These are phyloP conservation scores for Xerocomus amazonicus DNA, from an alignment of 1,284 basidiomycete species.

Conservation along the genomic window DNA sequence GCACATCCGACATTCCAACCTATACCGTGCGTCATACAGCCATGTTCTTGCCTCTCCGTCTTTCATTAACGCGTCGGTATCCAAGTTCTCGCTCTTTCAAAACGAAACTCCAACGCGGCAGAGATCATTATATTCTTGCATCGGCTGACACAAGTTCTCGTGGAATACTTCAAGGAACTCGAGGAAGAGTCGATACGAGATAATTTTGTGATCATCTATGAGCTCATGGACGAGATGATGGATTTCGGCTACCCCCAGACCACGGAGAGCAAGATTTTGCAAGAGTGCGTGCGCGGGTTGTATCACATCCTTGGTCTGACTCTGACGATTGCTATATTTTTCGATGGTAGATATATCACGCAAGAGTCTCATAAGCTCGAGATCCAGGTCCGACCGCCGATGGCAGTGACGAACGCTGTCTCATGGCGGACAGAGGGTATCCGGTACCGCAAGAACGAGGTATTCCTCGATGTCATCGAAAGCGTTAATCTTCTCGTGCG, in stretches of 20 bases:
- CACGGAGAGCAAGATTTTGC: slow-evolving; percentile 98
- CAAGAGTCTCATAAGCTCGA: slow-evolving; percentile 99
- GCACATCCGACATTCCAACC: slow-evolving; percentile 97
- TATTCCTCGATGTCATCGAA: slow-evolving; percentile 98
- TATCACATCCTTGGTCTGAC: neutral
- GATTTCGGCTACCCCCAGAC: slow-evolving; percentile 99
- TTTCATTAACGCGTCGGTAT: neutral
- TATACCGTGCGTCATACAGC: slow-evolving; percentile 70
- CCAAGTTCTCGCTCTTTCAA: slow-evolving; percentile 90
- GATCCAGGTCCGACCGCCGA: slow-evolving; percentile 92
- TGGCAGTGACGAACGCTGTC: slow-evolving; percentile 98
- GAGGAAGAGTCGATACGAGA: slow-evolving; percentile 99
- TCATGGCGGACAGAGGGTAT: slow-evolving; percentile 99
- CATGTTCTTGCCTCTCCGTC: slow-evolving; percentile 13
- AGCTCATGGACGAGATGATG: slow-evolving; percentile 99
- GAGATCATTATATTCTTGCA: slow-evolving; percentile 98
- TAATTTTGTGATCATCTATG: slow-evolving; percentile 98
- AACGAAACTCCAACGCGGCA: slow-evolving; percentile 93
- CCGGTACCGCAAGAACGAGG: slow-evolving; percentile 97
- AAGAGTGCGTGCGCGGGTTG: slow-evolving; percentile 64
- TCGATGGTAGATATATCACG: slow-evolving; percentile 81
- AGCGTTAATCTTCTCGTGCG: slow-evolving; percentile 92
- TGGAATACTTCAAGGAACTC: slow-evolving; percentile 99
- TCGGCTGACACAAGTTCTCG: slow-evolving; percentile 82
- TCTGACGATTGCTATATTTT: neutral